These are phyloP conservation scores for Odontarrhena argentea DNA, from an alignment of 345 rosid species.

Conservation along the genomic window DNA sequence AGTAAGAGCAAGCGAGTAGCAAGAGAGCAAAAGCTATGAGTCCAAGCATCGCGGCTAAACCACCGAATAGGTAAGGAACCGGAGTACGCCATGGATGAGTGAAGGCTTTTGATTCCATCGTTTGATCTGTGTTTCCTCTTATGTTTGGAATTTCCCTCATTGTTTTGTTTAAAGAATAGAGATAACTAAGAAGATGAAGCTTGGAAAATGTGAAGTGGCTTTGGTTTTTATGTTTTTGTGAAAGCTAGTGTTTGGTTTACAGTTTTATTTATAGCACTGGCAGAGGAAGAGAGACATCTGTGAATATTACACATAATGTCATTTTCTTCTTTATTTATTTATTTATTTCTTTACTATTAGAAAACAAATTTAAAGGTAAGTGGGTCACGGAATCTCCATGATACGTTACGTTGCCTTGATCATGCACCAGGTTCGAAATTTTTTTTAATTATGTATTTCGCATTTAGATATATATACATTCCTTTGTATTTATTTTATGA, in stretches of 20 bases:
- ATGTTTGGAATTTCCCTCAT: conserved; percentile 36
- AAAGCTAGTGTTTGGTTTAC: conserved; percentile 15
- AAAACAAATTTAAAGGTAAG: conserved; percentile 21
- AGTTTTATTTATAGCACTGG: conserved; percentile 32
- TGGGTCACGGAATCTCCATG: conserved; percentile 46
- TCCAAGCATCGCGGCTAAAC: conserved; percentile 77
- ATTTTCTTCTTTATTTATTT: background rate
- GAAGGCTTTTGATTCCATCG: background rate
- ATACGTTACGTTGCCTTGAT: conserved; percentile 38
- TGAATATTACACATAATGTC: conserved; percentile 25
- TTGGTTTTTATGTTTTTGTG: conserved; percentile 16
- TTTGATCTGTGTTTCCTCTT: conserved; percentile 12
- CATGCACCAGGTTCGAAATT: conserved; percentile 32
- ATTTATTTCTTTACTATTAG: background rate
- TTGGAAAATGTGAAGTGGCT: background rate
- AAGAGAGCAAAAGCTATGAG: conserved; percentile 74
- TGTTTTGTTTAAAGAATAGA: background rate
- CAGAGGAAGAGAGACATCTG: conserved; percentile 7
- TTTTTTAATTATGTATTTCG: conserved; percentile 18
- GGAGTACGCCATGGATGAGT: conserved; percentile 65
- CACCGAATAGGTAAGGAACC: conserved; percentile 77
- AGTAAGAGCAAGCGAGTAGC: conserved; percentile 76
- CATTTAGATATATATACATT: background rate
- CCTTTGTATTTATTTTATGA: too few species aligned
- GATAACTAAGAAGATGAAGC: conserved; percentile 4